These are phyloP conservation scores for Scutellaria barbata DNA, from an alignment of 257 asterid species.

Conservation along the genomic window DNA sequence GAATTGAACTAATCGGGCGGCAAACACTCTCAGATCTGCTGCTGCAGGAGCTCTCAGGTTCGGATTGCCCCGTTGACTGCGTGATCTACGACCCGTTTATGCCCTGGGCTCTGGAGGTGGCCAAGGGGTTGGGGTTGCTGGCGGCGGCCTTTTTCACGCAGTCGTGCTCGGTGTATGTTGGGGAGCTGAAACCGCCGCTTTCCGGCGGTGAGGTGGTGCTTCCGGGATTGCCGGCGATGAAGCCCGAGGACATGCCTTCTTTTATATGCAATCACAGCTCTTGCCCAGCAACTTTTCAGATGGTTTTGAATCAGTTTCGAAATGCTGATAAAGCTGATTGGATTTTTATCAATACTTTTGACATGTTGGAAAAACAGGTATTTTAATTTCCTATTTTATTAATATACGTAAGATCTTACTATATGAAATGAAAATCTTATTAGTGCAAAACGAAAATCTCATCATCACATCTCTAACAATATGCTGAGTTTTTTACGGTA, in stretches of 20 bases:
- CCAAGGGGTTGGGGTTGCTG: constrained; percentile 35
- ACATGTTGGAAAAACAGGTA: constrained; percentile 48
- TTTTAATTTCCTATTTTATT: too few relatives aligned
- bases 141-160: constrained; percentile 60
- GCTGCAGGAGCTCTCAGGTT: constrained; percentile 23
- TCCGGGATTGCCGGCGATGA: constrained; percentile 38
- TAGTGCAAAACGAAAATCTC: too few relatives aligned
- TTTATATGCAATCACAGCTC: constrained; percentile 32
- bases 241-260: constrained; percentile 35
- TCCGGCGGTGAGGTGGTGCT: constrained; percentile 25
- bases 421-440: too few relatives aligned
- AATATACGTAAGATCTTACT: too few relatives aligned
- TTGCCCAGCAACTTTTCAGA: constrained; percentile 1
- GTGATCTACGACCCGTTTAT: constrained; percentile 50
- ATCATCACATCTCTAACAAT: too few relatives aligned
- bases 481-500: too few relatives aligned
- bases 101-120: constrained; percentile 46
- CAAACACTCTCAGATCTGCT: constrained; percentile 42
- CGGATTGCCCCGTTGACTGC: constrained; percentile 43
- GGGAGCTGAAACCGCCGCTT: constrained; percentile 32
- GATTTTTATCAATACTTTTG: constrained; percentile 46
- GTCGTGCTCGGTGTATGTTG: constrained; percentile 48
- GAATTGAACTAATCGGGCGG: constrained; percentile 29
- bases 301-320: constrained; percentile 35
- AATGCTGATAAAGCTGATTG: constrained; percentile 43